Percentiles rank a stretch among this genome's conserved stretches.
phyloP scores from a whole-genome alignment of 768 basidiomycete genomes.

The Tricholoma matsutake region DNA sequence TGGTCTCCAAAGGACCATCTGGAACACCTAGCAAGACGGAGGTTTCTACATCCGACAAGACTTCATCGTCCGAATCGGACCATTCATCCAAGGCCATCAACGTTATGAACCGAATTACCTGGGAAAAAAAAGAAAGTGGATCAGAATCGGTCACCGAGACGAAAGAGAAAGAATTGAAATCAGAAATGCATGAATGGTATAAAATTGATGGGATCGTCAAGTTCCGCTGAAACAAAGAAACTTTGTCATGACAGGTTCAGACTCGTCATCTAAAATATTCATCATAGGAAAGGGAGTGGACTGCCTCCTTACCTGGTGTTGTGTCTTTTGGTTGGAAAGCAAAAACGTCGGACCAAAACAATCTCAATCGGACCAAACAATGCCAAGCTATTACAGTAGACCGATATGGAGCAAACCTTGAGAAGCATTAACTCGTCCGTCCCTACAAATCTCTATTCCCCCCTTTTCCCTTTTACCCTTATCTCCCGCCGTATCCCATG shows the following conservation, averaged over 20 bases:
- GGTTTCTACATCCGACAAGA: slow-evolving; percentile 56
- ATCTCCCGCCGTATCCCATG: slow-evolving; percentile 13
- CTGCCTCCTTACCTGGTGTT: slow-evolving; percentile 18
- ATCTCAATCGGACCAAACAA: slow-evolving; percentile 19
- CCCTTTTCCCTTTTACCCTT: slow-evolving; percentile 21
- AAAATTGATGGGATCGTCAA: slow-evolving; percentile 62
- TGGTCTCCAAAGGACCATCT: slow-evolving; percentile 62
- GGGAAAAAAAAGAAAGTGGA: slow-evolving; percentile 9
- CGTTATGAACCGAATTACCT: slow-evolving; percentile 7
- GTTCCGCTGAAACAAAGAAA: slow-evolving; percentile 50
- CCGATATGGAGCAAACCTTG: slow-evolving; percentile 11
- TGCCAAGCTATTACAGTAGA: slow-evolving; percentile 17
- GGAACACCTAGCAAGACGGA: slow-evolving; percentile 77
- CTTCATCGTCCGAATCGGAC: slow-evolving; percentile 81
- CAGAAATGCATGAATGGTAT: slow-evolving; percentile 97
- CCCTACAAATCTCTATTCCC: slow-evolving; percentile 10
- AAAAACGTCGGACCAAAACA: slow-evolving; percentile 11
- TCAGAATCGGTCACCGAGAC: slow-evolving; percentile 18
- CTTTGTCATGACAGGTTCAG: slow-evolving; percentile 59
- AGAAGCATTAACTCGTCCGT: slow-evolving; percentile 22
- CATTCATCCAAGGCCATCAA: slow-evolving; percentile 57
- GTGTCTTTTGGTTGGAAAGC: slow-evolving; percentile 12
- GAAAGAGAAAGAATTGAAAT: slow-evolving; percentile 32
- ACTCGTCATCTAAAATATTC: slow-evolving; percentile 70
- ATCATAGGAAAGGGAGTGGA: slow-evolving; percentile 29